Base-by-base conservation (phyloP, 1,139 yeast species). In the Geotrichum carabidarum region DNA sequence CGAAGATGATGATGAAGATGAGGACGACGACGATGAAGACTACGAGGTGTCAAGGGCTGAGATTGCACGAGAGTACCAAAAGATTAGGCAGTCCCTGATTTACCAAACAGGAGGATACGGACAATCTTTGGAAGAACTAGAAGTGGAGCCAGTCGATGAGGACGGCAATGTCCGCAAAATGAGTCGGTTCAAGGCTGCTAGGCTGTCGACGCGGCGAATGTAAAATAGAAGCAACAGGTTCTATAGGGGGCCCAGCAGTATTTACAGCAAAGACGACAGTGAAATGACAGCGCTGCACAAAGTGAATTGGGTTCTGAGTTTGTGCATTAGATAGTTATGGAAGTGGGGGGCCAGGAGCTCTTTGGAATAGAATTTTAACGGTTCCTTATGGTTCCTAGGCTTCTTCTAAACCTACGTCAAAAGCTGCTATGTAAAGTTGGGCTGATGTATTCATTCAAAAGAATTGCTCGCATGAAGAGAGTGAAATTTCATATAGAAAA, bases 91-190 rank as follows among this genome's bases (percentile, higher is more conserved):
- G 54, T 75, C 76, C 55, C 68, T 85, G 60, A 72, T 84, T 22
- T 69, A 73, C 49, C 71, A 72, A 51, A 65, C 74, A 9, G 79
- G 80, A 1, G 84, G 84, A 0, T 81, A 68, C 59, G 68, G 68
- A 17, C 72, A 74, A 59, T 67, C 78, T 2, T 77, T 77, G 7
- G 70, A 73, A 53, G 89, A 80, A 51, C 65, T 70, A 57, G 93
- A 82, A 58, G 66, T 81, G 15, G 95, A 86, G 63, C 89, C 89
- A 0, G 72, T 86, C n/a, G 91, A 86, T 61, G 85, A 82, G 57
- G 68, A 73, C 41, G 89, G 88, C 0, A 78, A 81, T 53, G 81
- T 82, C 0, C 63, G 78, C 11, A 81, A 74, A 59, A 71, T 80
- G 1, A 86, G 95, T 64, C 72, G 90, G 52, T 88, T 88, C 68